Conservation (phyloP, 2,329 filamentous ascomycete species). For the Monilinia vaccinii-corymbosi region DNA sequence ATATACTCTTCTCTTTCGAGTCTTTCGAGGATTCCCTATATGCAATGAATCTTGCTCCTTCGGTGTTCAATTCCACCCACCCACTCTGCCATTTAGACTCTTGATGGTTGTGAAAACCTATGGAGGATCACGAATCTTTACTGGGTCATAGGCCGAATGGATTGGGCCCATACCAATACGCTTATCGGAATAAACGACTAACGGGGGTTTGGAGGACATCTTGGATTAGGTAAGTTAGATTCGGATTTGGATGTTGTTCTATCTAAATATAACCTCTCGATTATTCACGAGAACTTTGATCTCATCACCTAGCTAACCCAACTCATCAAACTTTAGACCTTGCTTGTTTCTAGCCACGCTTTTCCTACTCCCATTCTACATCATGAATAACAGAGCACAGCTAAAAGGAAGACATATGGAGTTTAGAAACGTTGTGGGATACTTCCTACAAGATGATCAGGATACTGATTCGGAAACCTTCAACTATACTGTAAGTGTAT, state of each 20-base stretch:
- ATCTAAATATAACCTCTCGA: no score
- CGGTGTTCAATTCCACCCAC: neutral
- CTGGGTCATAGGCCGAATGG: constrained; percentile 1
- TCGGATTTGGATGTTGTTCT: neutral
- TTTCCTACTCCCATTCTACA: constrained; percentile 18
- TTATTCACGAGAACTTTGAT: neutral
- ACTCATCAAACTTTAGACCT: constrained; percentile 14
- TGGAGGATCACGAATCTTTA: constrained; percentile 10
- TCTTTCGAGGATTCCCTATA: neutral
- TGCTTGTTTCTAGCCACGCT: constrained; percentile 21
- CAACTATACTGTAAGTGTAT: constrained; percentile 53
- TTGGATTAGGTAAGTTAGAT: neutral
- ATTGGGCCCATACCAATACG: neutral
- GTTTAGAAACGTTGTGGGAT: constrained; percentile 52
- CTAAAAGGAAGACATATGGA: constrained; percentile 22
- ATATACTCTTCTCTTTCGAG: no score
- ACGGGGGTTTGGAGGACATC: neutral
- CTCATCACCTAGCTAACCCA: neutral
- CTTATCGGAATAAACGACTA: neutral
- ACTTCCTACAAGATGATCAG: constrained; percentile 56
- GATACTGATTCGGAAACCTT: constrained; percentile 47
- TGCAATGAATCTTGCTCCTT: neutral
- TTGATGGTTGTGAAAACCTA: neutral
- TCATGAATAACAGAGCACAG: constrained; percentile 20
- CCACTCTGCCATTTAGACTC: neutral